Evolutionary conservation across 148 eudicot genomes (phyloP), one percentile per base, ranked within the genome.

Genomic region (Silene conica): DNA sequence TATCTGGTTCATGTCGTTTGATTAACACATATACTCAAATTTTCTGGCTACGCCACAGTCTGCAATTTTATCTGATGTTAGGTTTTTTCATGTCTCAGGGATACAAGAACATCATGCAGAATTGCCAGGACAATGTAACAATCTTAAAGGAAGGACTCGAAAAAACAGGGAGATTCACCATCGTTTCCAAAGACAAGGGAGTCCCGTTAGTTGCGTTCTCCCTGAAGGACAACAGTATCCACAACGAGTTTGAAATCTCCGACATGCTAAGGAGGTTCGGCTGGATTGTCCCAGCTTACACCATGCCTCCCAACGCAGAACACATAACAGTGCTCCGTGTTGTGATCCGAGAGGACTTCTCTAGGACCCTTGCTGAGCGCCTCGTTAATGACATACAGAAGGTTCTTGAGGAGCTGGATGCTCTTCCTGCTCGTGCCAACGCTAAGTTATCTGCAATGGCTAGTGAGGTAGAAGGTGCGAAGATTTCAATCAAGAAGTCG

Each of bases 181-280:
- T 90, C 10, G 78, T 90, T 56, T 90, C 96, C 43, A 90, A 90
- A 72, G 96, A 86, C 73, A 5, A 72, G 0, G 96, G 96, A 31
- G 96, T 90, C 55, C 96, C 92, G 56, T 22, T 90, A 2, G 92
- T 90, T 5, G 96, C 96, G 38, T 90, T 90, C 83, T 90, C 96
- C 4, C 77, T 90, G 4, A 90, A 90, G 60, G 90, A 90, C 90
- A 79, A 78, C 75, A 79, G 74, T n/a, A 0, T 68, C 26, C 90
- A 87, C 84, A 87, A 76, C 48, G 93, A 89, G 75, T 89, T 89
- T 14, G 96, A 90, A 73, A 77, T 90, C 63, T 84, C 96, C 0
- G 96, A 90, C 70, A 68, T 67, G 80, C 83, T 90, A 6, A 81
- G 92, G 2, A 81, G 92, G 70, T 90, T 67, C 46, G 92, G 96